phyloP scores from a whole-genome alignment of 805 yeast species.

The Candida xyloterini region DNA sequence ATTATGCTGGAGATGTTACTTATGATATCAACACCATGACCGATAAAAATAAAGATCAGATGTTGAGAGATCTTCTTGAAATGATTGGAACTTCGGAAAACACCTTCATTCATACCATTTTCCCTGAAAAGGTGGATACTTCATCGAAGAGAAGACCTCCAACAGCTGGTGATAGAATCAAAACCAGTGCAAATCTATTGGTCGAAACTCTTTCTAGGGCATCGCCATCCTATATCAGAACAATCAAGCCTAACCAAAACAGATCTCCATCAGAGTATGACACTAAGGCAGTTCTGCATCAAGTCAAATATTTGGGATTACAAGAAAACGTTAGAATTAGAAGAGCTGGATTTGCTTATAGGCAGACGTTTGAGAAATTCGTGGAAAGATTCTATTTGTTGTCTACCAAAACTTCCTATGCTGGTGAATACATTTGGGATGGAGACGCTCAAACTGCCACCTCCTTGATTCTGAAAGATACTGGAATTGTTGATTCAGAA shows the following conservation, averaged over 20 bases:
- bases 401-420: slow-evolving; percentile 89
- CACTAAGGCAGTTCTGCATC: slow-evolving; percentile 86
- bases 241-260: slow-evolving; percentile 95
- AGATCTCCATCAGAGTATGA: slow-evolving; percentile 89
- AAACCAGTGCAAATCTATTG: slow-evolving; percentile 82
- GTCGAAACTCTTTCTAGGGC: slow-evolving; percentile 87
- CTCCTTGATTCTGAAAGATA: slow-evolving; percentile 45
- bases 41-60: slow-evolving; percentile 93
- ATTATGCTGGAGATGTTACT: slow-evolving; percentile 98
- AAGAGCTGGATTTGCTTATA: slow-evolving; percentile 97
- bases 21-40: slow-evolving; percentile 89
- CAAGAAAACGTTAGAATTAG: slow-evolving; percentile 96
- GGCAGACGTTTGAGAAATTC: slow-evolving; percentile 94
- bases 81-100: slow-evolving; percentile 71
- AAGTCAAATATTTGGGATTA: slow-evolving; percentile 90
- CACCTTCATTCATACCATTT: slow-evolving; percentile 53
- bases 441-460: slow-evolving; percentile 56
- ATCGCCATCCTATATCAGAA: slow-evolving; percentile 95
- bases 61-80: slow-evolving; percentile 84
- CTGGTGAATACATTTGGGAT: slow-evolving; percentile 63
- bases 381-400: slow-evolving; percentile 90
- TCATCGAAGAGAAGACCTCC: slow-evolving; percentile 81
- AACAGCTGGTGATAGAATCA: slow-evolving; percentile 94
- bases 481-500: slow-evolving; percentile 73
- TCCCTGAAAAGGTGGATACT: slow-evolving; percentile 64